phyloP scores from a whole-genome alignment of 257 asterid genomes.

The Fraxinus quadrangulata region DNA sequence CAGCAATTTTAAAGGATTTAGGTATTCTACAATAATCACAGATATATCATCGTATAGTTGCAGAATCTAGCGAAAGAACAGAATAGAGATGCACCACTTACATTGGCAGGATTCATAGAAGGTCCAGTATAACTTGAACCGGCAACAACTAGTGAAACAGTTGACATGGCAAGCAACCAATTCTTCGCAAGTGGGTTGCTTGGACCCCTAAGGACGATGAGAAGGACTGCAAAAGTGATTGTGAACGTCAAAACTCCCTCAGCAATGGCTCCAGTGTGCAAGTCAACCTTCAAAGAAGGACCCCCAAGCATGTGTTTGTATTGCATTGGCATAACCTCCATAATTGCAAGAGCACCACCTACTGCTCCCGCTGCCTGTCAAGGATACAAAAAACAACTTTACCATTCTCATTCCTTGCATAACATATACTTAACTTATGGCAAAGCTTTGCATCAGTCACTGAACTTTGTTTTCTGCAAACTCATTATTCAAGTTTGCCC shows the following conservation, averaged over 20 bases:
- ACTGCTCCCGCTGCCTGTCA: conserved; percentile 83
- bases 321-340: conserved; percentile 69
- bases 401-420: neutral
- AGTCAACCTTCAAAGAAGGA: conserved; percentile 74
- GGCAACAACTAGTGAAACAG: conserved; percentile 59
- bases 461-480: neutral
- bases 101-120: conserved; percentile 97
- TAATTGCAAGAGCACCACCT: conserved; percentile 67
- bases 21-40: neutral
- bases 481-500: neutral
- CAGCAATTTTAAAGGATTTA: neutral
- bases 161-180: conserved; percentile 65
- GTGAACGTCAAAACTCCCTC: conserved; percentile 84
- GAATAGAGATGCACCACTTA: conserved; percentile 36
- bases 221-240: conserved; percentile 65
- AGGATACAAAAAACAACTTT: neutral
- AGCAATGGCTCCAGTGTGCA: conserved; percentile 86
- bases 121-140: conserved; percentile 89
- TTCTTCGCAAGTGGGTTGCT: conserved; percentile 53
- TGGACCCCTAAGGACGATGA: conserved; percentile 71
- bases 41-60: neutral
- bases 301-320: conserved; percentile 80
- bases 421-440: neutral
- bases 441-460: neutral
- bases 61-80: neutral